Percentiles rank a stretch among this genome's conserved stretches.
phyloP scores from a whole-genome alignment of 768 basidiomycete species.

The Podaxis mareebaensis region DNA sequence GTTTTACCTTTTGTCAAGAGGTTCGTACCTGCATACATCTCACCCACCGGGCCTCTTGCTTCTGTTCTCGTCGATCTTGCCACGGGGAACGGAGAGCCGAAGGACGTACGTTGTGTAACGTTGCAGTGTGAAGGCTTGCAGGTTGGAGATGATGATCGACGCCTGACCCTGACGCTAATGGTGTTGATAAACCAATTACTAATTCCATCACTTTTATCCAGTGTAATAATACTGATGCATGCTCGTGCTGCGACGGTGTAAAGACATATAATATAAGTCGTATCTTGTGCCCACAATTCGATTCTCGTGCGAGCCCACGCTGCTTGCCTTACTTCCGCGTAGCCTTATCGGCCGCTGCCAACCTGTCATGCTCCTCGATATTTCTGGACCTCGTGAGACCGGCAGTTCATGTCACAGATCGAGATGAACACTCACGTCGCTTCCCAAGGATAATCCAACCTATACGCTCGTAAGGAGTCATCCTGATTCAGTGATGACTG shows the following conservation, averaged over 20 bases:
- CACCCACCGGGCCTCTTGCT: constrained; percentile 22
- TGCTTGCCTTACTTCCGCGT: neutral
- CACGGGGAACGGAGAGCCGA: constrained; percentile 26
- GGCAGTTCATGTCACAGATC: neutral
- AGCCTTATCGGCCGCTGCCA: constrained; percentile 47
- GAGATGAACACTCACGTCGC: constrained; percentile 47
- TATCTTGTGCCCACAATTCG: neutral
- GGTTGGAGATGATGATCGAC: neutral
- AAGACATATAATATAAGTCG: neutral
- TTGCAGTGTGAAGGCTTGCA: constrained; percentile 1
- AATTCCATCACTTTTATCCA: neutral
- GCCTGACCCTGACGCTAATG: neutral
- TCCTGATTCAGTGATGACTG: constrained; percentile 1
- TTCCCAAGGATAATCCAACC: constrained; percentile 88
- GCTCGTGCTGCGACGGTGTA: neutral
- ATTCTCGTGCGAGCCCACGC: neutral
- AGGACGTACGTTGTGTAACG: constrained; percentile 18
- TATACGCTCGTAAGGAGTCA: constrained; percentile 23
- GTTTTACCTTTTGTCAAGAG: neutral
- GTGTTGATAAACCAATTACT: no score
- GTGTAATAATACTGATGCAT: neutral
- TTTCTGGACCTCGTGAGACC: constrained; percentile 42
- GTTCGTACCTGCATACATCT: constrained; percentile 17
- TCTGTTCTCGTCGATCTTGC: constrained; percentile 24
- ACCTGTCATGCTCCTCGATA: constrained; percentile 74